Evolutionary conservation across 1,284 basidiomycete genomes (phyloP).

Genomic region (Agroathelia rolfsii): DNA sequence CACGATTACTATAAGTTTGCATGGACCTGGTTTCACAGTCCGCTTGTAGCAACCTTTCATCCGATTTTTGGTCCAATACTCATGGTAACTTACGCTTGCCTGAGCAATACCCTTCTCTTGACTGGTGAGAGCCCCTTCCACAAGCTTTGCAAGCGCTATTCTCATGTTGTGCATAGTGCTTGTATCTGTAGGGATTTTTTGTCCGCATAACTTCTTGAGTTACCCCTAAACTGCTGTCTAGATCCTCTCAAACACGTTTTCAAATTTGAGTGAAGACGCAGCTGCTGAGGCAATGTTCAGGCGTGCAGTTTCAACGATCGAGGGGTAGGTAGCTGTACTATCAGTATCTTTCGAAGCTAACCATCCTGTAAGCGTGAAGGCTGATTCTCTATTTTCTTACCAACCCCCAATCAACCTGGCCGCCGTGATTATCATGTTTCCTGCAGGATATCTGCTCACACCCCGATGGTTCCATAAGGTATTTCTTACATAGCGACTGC

Average conservation of each 20-base stretch:
- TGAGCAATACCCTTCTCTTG: constrained; percentile 80
- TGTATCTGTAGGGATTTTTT: constrained; percentile 55
- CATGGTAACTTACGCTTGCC: constrained; percentile 79
- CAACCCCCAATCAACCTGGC: constrained; percentile 84
- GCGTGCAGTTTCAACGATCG: constrained; percentile 81
- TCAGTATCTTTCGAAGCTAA: constrained; percentile 18
- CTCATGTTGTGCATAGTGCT: no score
- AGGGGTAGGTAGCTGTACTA: constrained; percentile 49
- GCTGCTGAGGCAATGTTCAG: constrained; percentile 91
- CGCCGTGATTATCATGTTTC: constrained; percentile 75
- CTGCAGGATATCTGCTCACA: constrained; percentile 67
- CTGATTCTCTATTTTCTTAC: constrained; percentile 87
- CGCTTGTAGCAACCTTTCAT: constrained; percentile 62
- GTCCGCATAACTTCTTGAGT: constrained; percentile 2
- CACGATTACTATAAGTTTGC: no score
- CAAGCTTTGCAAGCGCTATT: no score
- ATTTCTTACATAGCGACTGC: constrained; percentile 7
- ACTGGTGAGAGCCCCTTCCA: constrained; percentile 54
- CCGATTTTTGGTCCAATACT: constrained; percentile 76
- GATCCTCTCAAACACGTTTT: constrained; percentile 92
- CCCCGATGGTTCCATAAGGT: constrained; percentile 84
- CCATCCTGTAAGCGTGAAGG: constrained; percentile 53
- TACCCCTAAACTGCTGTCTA: constrained; percentile 24
- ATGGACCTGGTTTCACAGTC: constrained; percentile 2
- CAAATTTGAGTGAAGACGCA: constrained; percentile 88